These are phyloP conservation scores for Fragaria nilgerrensis DNA, from an alignment of 306 rosid genomes.

Conservation along the genomic window DNA sequence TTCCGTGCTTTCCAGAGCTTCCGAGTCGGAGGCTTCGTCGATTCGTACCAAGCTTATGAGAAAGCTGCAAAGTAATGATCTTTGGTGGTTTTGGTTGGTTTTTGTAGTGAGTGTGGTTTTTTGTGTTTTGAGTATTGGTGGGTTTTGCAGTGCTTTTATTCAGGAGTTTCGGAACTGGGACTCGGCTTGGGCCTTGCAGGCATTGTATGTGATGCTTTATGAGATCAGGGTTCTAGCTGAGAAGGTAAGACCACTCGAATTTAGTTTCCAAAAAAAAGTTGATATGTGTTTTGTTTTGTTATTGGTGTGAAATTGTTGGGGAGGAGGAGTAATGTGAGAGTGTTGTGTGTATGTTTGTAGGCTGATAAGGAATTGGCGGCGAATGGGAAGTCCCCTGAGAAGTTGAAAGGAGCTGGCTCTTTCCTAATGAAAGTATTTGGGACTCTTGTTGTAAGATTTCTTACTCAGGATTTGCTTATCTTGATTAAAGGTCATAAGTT, in stretches of 20 bases:
- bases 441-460: conserved; percentile 65
- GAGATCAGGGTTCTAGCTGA: conserved; percentile 94
- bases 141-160: conserved; percentile 69
- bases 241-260: conserved; percentile 41
- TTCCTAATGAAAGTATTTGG: conserved; percentile 97
- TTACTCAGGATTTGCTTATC: neutral
- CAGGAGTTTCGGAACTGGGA: conserved; percentile 98
- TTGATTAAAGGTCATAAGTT: neutral
- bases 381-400: conserved; percentile 82
- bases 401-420: conserved; percentile 94
- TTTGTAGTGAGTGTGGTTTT: neutral
- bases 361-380: conserved; percentile 78
- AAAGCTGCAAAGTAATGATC: conserved; percentile 66
- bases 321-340: conserved; percentile 3
- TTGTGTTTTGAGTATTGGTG: conserved; percentile 17
- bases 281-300: neutral
- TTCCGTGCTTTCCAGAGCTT: conserved; percentile 75
- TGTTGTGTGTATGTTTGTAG: conserved; percentile 28
- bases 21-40: conserved; percentile 51
- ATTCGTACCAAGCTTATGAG: conserved; percentile 75
- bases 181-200: conserved; percentile 91
- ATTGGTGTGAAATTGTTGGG: conserved; percentile 12
- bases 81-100: neutral
- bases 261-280: neutral
- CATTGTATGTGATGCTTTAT: conserved; percentile 68